A percentile compares a stretch with the other conserved stretches of the same genome.
Conservation (phyloP, 2,329 filamentous ascomycete species). For the Colletotrichum filicis region DNA sequence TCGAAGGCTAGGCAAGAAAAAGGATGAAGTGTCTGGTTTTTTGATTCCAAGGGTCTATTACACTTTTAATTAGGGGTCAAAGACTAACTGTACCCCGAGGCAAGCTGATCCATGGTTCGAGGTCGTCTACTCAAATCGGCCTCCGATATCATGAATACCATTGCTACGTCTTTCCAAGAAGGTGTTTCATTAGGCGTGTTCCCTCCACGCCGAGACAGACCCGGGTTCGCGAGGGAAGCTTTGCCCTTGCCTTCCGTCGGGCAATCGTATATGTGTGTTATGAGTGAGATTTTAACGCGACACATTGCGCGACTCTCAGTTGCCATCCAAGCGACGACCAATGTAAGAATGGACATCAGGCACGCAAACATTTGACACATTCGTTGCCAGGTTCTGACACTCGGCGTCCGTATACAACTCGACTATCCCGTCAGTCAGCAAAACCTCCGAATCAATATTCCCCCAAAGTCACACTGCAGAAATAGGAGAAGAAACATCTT, state of each 20-base stretch:
- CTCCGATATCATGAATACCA: neutral
- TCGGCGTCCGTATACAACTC: constrained; percentile 22
- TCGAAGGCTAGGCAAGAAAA: neutral
- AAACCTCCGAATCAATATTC: too few species aligned
- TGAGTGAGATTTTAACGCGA: neutral
- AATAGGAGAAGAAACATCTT: neutral
- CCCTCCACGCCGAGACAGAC: too few species aligned
- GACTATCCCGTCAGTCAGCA: neutral
- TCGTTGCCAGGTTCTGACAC: constrained; percentile 24
- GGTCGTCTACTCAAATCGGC: neutral
- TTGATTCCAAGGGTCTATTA: neutral
- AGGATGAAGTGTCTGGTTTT: neutral
- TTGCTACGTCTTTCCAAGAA: neutral
- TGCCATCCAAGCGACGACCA: constrained; percentile 13
- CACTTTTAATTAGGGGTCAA: neutral
- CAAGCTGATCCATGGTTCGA: neutral
- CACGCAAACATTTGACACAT: constrained; percentile 23
- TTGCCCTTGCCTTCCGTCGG: too few species aligned
- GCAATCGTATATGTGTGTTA: too few species aligned
- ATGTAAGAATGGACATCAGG: constrained; percentile 18
- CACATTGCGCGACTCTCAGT: neutral
- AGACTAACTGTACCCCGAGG: neutral
- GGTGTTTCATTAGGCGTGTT: too few species aligned
- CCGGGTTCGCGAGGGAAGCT: too few species aligned
- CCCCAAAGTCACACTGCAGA: neutral